phyloP scores from a whole-genome alignment of 148 eudicot species.

The Cornus florida region DNA sequence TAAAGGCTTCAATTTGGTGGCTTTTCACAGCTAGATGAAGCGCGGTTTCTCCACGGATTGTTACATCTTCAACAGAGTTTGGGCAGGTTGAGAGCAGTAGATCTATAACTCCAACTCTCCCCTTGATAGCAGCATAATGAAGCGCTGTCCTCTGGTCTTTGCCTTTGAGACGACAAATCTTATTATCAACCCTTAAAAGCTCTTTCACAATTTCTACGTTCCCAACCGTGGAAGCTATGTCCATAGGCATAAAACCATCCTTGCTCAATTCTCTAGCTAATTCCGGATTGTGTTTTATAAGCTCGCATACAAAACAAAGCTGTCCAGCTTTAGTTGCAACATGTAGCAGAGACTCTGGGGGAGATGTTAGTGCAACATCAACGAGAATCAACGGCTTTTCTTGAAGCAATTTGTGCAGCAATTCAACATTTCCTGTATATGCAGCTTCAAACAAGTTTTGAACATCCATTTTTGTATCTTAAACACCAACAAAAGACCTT shows the following conservation, averaged over 20 bases:
- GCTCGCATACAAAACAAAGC: not conserved
- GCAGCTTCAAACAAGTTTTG: too few relatives aligned
- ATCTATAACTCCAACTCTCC: not conserved
- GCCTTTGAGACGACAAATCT: slow-evolving; percentile 2
- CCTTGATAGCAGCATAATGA: not conserved
- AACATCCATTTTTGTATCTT: too few relatives aligned
- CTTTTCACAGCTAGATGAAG: slow-evolving; percentile 18
- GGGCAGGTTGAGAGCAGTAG: not conserved
- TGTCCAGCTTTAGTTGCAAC: slow-evolving; percentile 2
- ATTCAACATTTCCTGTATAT: not conserved
- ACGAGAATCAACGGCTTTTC: not conserved
- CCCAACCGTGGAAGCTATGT: not conserved
- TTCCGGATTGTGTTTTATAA: not conserved
- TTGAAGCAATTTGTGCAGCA: not conserved
- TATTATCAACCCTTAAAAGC: not conserved
- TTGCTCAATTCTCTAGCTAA: not conserved
- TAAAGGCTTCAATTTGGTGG: slow-evolving; percentile 11
- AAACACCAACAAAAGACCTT: too few relatives aligned
- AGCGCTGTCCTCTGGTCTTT: not conserved
- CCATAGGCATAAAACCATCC: slow-evolving; percentile 3
- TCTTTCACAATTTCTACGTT: not conserved
- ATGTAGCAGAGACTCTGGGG: not conserved
- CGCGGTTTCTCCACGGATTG: not conserved
- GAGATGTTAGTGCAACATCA: not conserved
- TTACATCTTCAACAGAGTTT: slow-evolving; percentile 4